These are phyloP conservation scores for Myxozyma lipomycoides DNA, from an alignment of 805 yeast species.

Conservation along the genomic window DNA sequence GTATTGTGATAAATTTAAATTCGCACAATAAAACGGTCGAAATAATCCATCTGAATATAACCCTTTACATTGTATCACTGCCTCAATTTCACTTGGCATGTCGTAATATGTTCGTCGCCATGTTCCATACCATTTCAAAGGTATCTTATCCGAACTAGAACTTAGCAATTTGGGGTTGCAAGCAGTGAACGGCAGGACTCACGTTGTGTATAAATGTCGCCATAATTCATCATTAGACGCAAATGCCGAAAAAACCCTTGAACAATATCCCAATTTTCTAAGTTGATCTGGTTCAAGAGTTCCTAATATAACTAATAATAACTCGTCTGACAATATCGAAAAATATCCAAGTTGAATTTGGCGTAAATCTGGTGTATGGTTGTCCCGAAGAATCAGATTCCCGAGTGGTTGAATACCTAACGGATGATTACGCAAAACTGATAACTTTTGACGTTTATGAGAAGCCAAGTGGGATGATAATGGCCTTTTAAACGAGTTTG, in stretches of 20 bases:
- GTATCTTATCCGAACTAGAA: slow-evolving; percentile 32
- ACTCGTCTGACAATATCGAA: slow-evolving; percentile 56
- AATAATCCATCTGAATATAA: slow-evolving; percentile 76
- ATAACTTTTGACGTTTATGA: too few relatives aligned
- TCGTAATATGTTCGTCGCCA: slow-evolving; percentile 66
- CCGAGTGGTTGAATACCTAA: slow-evolving; percentile 74
- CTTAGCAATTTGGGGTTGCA: too few relatives aligned
- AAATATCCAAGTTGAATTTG: slow-evolving; percentile 52
- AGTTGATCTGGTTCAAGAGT: slow-evolving; percentile 50
- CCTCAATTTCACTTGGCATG: slow-evolving; percentile 41
- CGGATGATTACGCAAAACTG: slow-evolving; percentile 49
- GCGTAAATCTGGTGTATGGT: slow-evolving; percentile 25
- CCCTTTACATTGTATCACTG: slow-evolving; percentile 43
- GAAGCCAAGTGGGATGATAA: background rate
- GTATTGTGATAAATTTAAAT: slow-evolving; percentile 51
- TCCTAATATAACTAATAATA: slow-evolving; percentile 52
- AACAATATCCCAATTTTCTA: slow-evolving; percentile 51
- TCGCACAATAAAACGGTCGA: slow-evolving; percentile 79
- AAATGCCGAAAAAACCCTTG: slow-evolving; percentile 68
- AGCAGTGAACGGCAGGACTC: background rate
- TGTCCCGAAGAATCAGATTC: slow-evolving; percentile 47
- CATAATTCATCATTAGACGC: slow-evolving; percentile 75
- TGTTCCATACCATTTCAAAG: slow-evolving; percentile 63
- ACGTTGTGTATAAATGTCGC: slow-evolving; percentile 52
- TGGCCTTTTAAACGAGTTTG: too few relatives aligned